Base-by-base conservation (phyloP, 352 stramenopile species). In the Phytophthora cactorum region DNA sequence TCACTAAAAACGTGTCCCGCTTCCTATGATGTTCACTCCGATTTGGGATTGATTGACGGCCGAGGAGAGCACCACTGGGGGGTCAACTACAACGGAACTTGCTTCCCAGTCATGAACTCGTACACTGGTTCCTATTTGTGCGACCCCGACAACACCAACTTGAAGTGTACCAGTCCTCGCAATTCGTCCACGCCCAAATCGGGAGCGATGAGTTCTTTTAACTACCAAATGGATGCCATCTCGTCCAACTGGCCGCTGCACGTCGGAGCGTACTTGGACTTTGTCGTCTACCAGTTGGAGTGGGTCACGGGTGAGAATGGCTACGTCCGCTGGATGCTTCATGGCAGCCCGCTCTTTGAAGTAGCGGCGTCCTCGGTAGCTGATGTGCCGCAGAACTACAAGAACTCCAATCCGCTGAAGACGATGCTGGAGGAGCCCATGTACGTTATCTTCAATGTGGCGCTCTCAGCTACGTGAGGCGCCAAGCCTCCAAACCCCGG, bases 231-330 rank as follows among this genome's bases (percentile, higher is more conserved):
- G 34, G 34, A 57, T 17, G 94, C 93, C 2, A 88, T 98, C n/a
- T 97, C 92, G 14, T 83, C 88, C 28, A 96, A 97, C 62, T 94
- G 91, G 72, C 80, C 85, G 11, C 59, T 98, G 7, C 88, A 86
- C 46, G 45, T 88, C 2, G 76, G 60, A 3, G 96, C 74, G 59
- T 96, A 95, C 79, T 78, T 71, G 68, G 93, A 79, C 36, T 96
- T 80, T 60, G 32, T 87, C 11, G 61, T 78, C 38, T 91, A 87
- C 58, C 77, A 88, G 34, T n/a, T 89, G 41, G 79, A 91, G 47
- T 91, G 82, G 82, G 80, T 91, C 9, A 84, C 60, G 4, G 80
- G 80, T 0, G 28, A 39, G 9, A 54, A 72, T 1, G 80, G 79
- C 0, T 53, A 53, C 47, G 47, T 53, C 5, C 47, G 47, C 12